Evolutionary conservation across 805 yeast genomes (phyloP).

Genomic region (Priceomyces carsonii): DNA sequence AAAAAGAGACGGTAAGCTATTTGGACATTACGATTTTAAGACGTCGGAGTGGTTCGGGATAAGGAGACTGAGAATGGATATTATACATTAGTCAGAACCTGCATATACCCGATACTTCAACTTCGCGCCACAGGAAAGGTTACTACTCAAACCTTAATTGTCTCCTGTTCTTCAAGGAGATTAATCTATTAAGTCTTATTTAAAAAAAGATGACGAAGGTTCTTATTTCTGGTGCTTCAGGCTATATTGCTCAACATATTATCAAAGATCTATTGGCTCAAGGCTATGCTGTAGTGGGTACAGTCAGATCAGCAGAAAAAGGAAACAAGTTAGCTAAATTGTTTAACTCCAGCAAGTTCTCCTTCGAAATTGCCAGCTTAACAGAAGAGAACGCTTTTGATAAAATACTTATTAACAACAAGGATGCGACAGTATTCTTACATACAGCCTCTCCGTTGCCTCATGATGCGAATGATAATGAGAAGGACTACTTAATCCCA

Average conservation of each 20-base stretch:
- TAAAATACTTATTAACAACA: slow-evolving; percentile 43
- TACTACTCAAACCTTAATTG: too few species aligned
- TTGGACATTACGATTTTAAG: too few species aligned
- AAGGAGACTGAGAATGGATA: too few species aligned
- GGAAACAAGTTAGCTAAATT: slow-evolving; percentile 34
- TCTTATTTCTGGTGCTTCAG: slow-evolving; percentile 55
- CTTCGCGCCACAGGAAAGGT: too few species aligned
- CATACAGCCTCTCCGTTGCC: slow-evolving; percentile 65
- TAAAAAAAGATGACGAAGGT: slow-evolving; percentile 20
- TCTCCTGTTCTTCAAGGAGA: too few species aligned
- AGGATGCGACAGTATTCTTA: slow-evolving; percentile 53
- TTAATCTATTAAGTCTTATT: too few species aligned
- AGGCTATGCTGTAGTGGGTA: slow-evolving; percentile 50
- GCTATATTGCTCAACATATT: slow-evolving; percentile 56
- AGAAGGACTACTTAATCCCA: slow-evolving; percentile 53
- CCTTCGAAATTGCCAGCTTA: slow-evolving; percentile 49
- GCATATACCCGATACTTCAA: too few species aligned
- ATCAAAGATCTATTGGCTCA: slow-evolving; percentile 39
- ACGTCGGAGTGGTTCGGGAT: too few species aligned
- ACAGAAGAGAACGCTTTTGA: slow-evolving; percentile 49
- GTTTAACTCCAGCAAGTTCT: slow-evolving; percentile 32
- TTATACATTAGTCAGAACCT: too few species aligned
- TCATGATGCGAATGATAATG: slow-evolving; percentile 44
- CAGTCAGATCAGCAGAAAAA: slow-evolving; percentile 48
- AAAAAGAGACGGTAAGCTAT: too few species aligned